Percentiles rank a stretch among this genome's conserved stretches.
These are phyloP conservation scores for Pulveroboletus sp. DNA, from an alignment of 768 basidiomycete genomes.

Conservation along the genomic window DNA sequence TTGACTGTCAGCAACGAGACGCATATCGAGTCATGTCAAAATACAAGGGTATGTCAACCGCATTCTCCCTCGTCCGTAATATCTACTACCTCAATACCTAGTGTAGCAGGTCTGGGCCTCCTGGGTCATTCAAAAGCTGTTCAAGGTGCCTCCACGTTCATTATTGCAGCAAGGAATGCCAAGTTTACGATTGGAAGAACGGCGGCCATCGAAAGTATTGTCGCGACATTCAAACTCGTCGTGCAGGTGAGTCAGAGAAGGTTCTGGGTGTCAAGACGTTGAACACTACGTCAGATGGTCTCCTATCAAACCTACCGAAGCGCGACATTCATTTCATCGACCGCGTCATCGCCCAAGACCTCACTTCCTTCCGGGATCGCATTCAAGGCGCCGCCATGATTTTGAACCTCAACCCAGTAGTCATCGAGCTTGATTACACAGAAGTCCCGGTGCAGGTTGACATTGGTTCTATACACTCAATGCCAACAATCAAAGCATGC, in stretches of 20 bases:
- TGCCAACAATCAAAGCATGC: constrained; percentile 15
- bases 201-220: constrained; percentile 25
- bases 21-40: constrained; percentile 25
- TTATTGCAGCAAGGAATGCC: constrained; percentile 30
- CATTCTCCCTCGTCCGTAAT: background rate
- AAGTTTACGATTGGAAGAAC: constrained; percentile 27
- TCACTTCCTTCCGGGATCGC: constrained; percentile 11
- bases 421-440: constrained; percentile 27
- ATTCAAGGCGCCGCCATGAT: constrained; percentile 11
- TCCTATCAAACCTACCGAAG: constrained; percentile 17
- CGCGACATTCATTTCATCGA: constrained; percentile 24
- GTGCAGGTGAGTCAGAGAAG: constrained; percentile 15
- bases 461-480: constrained; percentile 13
- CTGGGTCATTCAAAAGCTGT: constrained; percentile 25
- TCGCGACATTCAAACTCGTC: constrained; percentile 24
- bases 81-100: constrained; percentile 1
- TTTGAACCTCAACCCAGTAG: constrained; percentile 9
- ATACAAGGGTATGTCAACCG: constrained; percentile 13
- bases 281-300: constrained; percentile 15
- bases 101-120: constrained; percentile 24
- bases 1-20: constrained; percentile 4
- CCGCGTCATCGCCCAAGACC: constrained; percentile 18
- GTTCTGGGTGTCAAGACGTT: background rate
- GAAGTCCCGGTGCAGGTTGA: constrained; percentile 12
- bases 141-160: constrained; percentile 27